phyloP scores from a whole-genome alignment of 176 grass and related monocot species.

The Ensete glaucum region DNA sequence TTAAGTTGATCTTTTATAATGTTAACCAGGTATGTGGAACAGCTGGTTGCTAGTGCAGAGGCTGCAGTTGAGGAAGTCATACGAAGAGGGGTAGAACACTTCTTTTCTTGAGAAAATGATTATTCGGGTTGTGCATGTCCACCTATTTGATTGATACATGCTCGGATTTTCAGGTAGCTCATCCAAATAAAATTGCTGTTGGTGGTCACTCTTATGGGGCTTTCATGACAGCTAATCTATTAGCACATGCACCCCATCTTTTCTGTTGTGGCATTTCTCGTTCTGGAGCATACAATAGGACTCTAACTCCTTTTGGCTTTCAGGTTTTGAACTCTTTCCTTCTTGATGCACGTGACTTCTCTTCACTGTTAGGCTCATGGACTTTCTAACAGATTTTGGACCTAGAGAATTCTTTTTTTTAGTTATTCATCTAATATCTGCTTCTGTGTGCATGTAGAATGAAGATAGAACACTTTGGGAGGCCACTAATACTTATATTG shows the following conservation, averaged over 20 bases:
- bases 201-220: conserved; percentile 98
- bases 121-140: background rate
- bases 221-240: conserved; percentile 98
- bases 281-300: conserved; percentile 98
- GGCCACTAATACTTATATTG: conserved; percentile 67
- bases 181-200: conserved; percentile 89
- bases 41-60: conserved; percentile 85
- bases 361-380: background rate
- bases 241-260: conserved; percentile 98
- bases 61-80: conserved; percentile 87
- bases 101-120: background rate
- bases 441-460: conserved; percentile 39
- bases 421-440: background rate
- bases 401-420: background rate
- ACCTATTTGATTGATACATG: background rate
- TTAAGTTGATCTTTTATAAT: background rate
- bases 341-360: background rate
- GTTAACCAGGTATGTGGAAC: conserved; percentile 73
- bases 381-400: background rate
- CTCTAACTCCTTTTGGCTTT: conserved; percentile 98
- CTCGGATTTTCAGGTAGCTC: conserved; percentile 56
- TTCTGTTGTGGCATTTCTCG: conserved; percentile 91
- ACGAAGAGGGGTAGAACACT: conserved; percentile 72
- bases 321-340: conserved; percentile 38
- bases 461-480: conserved; percentile 99